phyloP scores from a whole-genome alignment of 768 basidiomycete genomes.

The Kondoa subrosea region DNA sequence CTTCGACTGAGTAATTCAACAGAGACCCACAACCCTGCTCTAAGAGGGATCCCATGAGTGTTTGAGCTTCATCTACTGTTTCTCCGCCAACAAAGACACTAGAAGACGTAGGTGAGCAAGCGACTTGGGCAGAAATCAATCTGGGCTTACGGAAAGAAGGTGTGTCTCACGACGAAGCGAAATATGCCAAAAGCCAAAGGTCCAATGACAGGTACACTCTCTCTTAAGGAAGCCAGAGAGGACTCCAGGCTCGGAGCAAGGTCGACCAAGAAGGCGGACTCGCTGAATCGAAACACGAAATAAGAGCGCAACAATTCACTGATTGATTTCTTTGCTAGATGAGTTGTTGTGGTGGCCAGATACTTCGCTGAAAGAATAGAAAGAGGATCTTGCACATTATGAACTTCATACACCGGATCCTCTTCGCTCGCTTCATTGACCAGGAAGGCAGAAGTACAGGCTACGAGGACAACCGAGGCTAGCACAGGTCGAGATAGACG shows the following conservation, averaged over 20 bases:
- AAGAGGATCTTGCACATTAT: too few species aligned
- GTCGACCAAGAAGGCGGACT: constrained; percentile 16
- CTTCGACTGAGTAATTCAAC: constrained; percentile 24
- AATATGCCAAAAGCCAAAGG: constrained; percentile 18
- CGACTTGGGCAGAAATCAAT: neutral
- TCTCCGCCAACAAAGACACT: neutral
- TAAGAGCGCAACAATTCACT: constrained; percentile 19
- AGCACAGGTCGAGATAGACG: too few species aligned
- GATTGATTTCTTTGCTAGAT: constrained; percentile 7
- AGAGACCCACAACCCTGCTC: constrained; percentile 17
- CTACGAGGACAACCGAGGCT: too few species aligned
- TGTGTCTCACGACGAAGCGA: constrained; percentile 10
- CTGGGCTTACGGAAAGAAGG: neutral
- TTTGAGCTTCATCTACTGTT: neutral
- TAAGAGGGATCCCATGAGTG: neutral
- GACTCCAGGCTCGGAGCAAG: constrained; percentile 19
- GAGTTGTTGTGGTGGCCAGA: constrained; percentile 15
- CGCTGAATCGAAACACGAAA: constrained; percentile 21
- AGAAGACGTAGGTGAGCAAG: neutral
- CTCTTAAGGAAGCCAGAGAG: constrained; percentile 19
- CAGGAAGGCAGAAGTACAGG: too few species aligned
- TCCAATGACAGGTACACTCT: constrained; percentile 22
- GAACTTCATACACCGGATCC: too few species aligned
- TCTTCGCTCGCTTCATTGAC: too few species aligned
- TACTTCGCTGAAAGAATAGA: constrained; percentile 11